Percentiles rank a stretch among this genome's conserved stretches.
These are phyloP conservation scores for Boletus tylopilopsis DNA, from an alignment of 768 basidiomycete species.

Conservation along the genomic window DNA sequence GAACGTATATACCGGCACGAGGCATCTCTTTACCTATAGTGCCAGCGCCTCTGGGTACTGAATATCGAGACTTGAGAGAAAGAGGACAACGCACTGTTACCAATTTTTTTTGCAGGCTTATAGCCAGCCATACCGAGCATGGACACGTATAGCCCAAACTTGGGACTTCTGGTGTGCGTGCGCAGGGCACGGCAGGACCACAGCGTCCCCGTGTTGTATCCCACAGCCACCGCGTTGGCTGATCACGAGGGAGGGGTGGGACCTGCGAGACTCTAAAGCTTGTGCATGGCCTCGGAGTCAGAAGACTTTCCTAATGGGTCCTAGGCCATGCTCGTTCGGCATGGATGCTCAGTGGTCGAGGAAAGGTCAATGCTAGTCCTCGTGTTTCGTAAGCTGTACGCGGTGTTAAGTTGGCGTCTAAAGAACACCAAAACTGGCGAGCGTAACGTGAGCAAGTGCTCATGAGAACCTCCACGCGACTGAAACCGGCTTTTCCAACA, in stretches of 20 bases:
- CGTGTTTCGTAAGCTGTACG: background rate
- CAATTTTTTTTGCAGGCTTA: constrained; percentile 13
- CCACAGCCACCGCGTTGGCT: constrained; percentile 1
- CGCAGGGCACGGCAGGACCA: constrained; percentile 20
- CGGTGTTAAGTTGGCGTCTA: background rate
- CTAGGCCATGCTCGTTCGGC: constrained; percentile 13
- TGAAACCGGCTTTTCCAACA: too few species aligned
- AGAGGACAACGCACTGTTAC: constrained; percentile 2
- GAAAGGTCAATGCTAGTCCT: background rate
- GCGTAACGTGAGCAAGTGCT: too few species aligned
- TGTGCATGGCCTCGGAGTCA: constrained; percentile 13
- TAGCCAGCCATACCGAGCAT: constrained; percentile 17
- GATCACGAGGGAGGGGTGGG: constrained; percentile 13
- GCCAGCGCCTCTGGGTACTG: constrained; percentile 11
- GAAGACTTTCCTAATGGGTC: constrained; percentile 5
- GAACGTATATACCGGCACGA: constrained; percentile 10
- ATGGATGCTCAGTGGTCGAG: constrained; percentile 5
- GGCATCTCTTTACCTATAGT: constrained; percentile 20
- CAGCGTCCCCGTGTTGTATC: background rate
- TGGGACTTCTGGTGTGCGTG: constrained; percentile 16
- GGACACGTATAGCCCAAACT: constrained; percentile 19
- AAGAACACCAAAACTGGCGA: too few species aligned
- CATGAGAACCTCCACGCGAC: too few species aligned
- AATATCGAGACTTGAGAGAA: constrained; percentile 4
- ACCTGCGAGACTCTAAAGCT: background rate